phyloP scores from a whole-genome alignment of 805 yeast genomes.

The Candida golubevii region DNA sequence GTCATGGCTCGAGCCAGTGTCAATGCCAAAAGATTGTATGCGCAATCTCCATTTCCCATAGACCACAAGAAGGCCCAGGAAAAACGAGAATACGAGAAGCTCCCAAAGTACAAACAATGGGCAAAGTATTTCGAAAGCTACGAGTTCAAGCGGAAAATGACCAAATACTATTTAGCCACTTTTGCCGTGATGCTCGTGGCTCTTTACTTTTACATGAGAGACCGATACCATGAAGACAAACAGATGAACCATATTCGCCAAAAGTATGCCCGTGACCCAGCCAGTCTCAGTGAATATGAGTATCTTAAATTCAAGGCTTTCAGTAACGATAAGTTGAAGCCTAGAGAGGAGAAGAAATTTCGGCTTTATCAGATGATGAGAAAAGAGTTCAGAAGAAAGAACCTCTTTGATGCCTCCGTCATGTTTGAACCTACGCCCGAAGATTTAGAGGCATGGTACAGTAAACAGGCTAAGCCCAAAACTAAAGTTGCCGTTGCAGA shows the following conservation, averaged over 20 bases:
- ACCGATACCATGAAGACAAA: constrained; percentile 59
- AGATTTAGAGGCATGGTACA: constrained; percentile 40
- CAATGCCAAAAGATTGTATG: neutral
- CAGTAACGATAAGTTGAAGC: constrained; percentile 53
- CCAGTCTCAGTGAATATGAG: constrained; percentile 57
- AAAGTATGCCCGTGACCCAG: constrained; percentile 35
- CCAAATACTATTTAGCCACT: constrained; percentile 58
- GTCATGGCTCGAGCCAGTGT: no score
- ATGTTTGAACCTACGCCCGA: constrained; percentile 40
- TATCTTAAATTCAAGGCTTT: constrained; percentile 56
- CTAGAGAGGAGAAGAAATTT: constrained; percentile 58
- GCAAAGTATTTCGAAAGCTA: constrained; percentile 44
- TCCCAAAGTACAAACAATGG: constrained; percentile 39
- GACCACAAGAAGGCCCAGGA: constrained; percentile 27
- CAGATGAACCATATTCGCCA: constrained; percentile 44
- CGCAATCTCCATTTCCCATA: constrained; percentile 34
- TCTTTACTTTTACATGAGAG: constrained; percentile 63
- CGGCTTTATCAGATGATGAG: constrained; percentile 55
- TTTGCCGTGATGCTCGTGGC: constrained; percentile 53
- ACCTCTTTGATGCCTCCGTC: constrained; percentile 28
- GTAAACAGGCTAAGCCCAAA: constrained; percentile 27
- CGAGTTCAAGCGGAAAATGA: constrained; percentile 54
- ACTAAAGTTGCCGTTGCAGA: constrained; percentile 24
- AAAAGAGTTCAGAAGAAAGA: constrained; percentile 39
- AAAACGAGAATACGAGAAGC: constrained; percentile 23